Percentiles rank a stretch among this genome's conserved stretches.
These are phyloP conservation scores for Piloderma croceum DNA, from an alignment of 768 basidiomycete genomes.

Conservation along the genomic window DNA sequence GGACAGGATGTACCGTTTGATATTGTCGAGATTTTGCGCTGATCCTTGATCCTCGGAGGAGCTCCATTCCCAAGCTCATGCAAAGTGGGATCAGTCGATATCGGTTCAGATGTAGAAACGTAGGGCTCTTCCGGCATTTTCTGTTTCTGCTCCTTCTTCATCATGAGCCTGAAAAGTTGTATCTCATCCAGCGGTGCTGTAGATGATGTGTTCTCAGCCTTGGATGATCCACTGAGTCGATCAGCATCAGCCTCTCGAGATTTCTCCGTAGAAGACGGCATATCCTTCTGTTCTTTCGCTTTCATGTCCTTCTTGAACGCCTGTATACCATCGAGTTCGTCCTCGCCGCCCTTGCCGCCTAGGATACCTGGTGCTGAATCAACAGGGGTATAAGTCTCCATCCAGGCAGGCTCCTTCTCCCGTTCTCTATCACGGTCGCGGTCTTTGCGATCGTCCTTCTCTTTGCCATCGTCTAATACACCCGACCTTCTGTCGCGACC, in stretches of 20 bases:
- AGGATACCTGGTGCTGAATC: slow-evolving; percentile 54
- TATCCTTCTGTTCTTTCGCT: slow-evolving; percentile 62
- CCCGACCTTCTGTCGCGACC: slow-evolving; percentile 55
- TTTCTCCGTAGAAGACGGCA: slow-evolving; percentile 21
- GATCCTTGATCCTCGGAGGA: neutral
- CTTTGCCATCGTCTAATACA: slow-evolving; percentile 30
- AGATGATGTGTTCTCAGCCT: slow-evolving; percentile 3
- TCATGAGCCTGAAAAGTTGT: slow-evolving; percentile 75
- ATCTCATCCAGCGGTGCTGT: slow-evolving; percentile 64
- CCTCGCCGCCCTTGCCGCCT: slow-evolving; percentile 53
- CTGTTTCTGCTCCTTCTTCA: slow-evolving; percentile 69
- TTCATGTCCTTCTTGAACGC: slow-evolving; percentile 84
- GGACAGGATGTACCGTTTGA: neutral
- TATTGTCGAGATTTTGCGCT: neutral
- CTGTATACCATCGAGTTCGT: slow-evolving; percentile 78
- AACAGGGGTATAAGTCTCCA: slow-evolving; percentile 79
- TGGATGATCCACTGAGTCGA: neutral
- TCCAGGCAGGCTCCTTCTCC: slow-evolving; percentile 90
- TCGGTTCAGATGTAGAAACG: too few species aligned
- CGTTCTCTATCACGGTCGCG: slow-evolving; percentile 53
- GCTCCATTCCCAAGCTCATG: neutral
- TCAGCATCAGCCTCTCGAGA: slow-evolving; percentile 4
- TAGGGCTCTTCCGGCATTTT: too few species aligned
- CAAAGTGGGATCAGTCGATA: neutral
- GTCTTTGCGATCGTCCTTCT: slow-evolving; percentile 43